Evolutionary conservation across 257 asterid genomes (phyloP).

Genomic region (Plantago elongata): DNA sequence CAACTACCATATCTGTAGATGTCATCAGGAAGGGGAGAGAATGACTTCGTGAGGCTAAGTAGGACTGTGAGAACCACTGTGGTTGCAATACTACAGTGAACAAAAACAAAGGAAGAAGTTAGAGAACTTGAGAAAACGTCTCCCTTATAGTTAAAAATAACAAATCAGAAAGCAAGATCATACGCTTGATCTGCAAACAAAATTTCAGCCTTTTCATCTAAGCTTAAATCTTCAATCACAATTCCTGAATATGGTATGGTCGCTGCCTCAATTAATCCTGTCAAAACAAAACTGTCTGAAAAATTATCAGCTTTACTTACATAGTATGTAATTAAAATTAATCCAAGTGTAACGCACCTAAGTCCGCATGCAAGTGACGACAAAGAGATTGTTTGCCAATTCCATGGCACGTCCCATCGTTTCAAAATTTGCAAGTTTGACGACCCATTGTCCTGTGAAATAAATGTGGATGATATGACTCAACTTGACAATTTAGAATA

Average conservation of each 20-base stretch:
- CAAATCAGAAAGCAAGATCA: conserved; percentile 3
- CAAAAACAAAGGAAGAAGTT: conserved; percentile 16
- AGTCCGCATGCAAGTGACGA: conserved; percentile 93
- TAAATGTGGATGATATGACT: no score
- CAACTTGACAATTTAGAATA: not conserved
- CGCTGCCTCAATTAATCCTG: conserved; percentile 88
- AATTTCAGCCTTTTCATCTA: conserved; percentile 91
- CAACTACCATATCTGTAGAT: conserved; percentile 77
- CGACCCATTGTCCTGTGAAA: conserved; percentile 44
- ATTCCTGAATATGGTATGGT: conserved; percentile 65
- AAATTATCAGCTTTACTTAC: conserved; percentile 43
- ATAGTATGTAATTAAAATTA: conserved; percentile 4
- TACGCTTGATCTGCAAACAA: conserved; percentile 83
- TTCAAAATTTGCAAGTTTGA: conserved; percentile 62
- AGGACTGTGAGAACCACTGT: conserved; percentile 77
- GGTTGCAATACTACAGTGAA: conserved; percentile 62
- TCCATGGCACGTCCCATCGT: conserved; percentile 98
- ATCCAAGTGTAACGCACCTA: conserved; percentile 41
- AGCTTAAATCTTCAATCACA: conserved; percentile 55
- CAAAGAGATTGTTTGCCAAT: conserved; percentile 88
- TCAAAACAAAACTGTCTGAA: conserved; percentile 97
- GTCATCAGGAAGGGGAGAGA: conserved; percentile 83
- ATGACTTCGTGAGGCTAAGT: conserved; percentile 77
- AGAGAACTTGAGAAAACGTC: conserved; percentile 14
- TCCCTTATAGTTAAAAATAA: not conserved